Percentiles rank a stretch among this genome's conserved stretches.
These are phyloP conservation scores for Acacia crassicarpa DNA, from an alignment of 306 rosid species.

Conservation along the genomic window DNA sequence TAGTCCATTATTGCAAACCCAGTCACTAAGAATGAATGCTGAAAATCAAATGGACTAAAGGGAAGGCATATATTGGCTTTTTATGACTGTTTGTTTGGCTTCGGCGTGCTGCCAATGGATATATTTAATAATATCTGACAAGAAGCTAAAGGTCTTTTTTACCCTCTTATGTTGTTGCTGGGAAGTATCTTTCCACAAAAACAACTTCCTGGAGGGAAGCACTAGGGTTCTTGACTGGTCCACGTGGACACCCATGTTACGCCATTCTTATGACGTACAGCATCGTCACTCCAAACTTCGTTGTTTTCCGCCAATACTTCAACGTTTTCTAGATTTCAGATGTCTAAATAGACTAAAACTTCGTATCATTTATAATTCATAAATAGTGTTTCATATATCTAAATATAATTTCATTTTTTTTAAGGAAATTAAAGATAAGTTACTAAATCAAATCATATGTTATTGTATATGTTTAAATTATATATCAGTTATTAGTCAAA, in stretches of 20 bases:
- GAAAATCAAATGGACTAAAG: background rate
- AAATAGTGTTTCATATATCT: background rate
- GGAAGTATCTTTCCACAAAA: constrained; percentile 38
- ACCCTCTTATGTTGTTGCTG: constrained; percentile 4
- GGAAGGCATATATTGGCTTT: background rate
- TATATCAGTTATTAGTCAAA: too few species aligned
- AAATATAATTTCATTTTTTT: too few species aligned
- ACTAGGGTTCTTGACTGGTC: background rate
- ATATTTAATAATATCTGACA: constrained; percentile 14
- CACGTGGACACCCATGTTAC: background rate
- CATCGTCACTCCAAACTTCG: background rate
- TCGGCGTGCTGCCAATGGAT: constrained; percentile 6
- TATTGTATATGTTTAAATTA: too few species aligned
- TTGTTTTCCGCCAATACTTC: background rate
- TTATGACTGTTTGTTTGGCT: background rate
- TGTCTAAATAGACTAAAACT: background rate
- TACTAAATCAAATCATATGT: too few species aligned
- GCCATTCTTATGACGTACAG: background rate
- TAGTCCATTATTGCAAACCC: constrained; percentile 48
- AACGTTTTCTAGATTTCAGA: background rate
- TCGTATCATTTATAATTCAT: background rate
- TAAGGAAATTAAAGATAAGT: too few species aligned
- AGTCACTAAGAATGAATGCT: background rate
- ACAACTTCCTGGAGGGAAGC: constrained; percentile 40
- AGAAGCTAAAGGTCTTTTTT: background rate